Conservation (phyloP, 129 eudicot species). For the Mikania micrantha region DNA sequence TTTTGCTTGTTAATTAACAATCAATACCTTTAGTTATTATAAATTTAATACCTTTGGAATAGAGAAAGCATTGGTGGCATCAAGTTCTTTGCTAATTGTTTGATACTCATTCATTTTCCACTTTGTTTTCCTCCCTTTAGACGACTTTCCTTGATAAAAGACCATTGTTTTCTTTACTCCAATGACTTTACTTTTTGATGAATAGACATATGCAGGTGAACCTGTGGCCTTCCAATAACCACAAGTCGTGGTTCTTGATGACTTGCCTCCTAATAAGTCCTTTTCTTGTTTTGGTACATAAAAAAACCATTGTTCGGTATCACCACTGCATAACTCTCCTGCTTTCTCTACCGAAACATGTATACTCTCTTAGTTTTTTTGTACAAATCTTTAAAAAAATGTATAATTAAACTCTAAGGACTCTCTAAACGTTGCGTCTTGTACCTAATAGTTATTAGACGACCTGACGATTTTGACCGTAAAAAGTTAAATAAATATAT, state of each 20-base stretch:
- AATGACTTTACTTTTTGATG: conserved; percentile 36
- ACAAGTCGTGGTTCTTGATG: conserved; percentile 45
- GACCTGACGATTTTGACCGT: too few relatives aligned
- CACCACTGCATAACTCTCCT: conserved; percentile 45
- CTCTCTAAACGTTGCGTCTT: neutral
- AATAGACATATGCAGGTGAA: conserved; percentile 54
- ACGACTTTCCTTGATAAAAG: conserved; percentile 68
- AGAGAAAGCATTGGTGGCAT: conserved; percentile 18
- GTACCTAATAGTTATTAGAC: too few relatives aligned
- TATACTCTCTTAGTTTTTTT: neutral
- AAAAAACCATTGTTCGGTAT: conserved; percentile 73
- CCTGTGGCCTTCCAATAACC: conserved; percentile 89
- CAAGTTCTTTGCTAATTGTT: conserved; percentile 25
- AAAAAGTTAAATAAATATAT: too few relatives aligned
- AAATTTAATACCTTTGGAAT: conserved; percentile 38
- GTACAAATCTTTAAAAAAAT: neutral
- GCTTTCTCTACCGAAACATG: conserved; percentile 22
- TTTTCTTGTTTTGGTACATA: conserved; percentile 59
- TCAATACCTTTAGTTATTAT: too few relatives aligned
- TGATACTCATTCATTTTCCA: conserved; percentile 81
- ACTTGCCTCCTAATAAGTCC: conserved; percentile 65
- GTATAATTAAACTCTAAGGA: neutral
- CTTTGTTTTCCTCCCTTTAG: conserved; percentile 47
- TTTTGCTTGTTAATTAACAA: too few relatives aligned
- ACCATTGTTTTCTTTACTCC: conserved; percentile 72